Evolutionary conservation across 2,329 filamentous ascomycete species (phyloP), one percentile per base, ranked within the genome.

Genomic region (Arthrobotrys musiformis): DNA sequence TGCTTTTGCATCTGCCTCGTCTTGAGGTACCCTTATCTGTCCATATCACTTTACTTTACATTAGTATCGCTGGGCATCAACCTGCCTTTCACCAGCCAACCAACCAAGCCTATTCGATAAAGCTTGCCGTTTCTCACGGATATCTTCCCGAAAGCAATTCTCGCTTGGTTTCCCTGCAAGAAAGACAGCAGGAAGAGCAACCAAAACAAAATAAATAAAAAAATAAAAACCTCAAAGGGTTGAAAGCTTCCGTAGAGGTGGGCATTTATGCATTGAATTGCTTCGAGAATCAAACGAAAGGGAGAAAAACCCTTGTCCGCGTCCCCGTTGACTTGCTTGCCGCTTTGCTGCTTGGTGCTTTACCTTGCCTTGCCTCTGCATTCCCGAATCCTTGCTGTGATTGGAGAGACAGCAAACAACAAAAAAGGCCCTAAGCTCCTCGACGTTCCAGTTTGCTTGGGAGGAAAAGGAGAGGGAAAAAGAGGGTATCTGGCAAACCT

Each of bases 401-500:
- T 50, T 44, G 37, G 42, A n/a, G n/a, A n/a, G 44, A 56, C 28
- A 44, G 40, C 30, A 40, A 37, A 30, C n/a, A n/a, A 44, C 8
- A 15, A 22, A 24, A 52, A 54, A 42, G 52, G 56, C 54, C 17
- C 68, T 30, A 52, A 61, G 40, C 67, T 76, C 40, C 52, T 61
- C 68, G 63, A 76, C 72, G 64, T 69, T 61, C 70, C 69, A 15
- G 28, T 42, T 42, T 64, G 48, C 52, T 28, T 42, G 26, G 40
- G 44, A 33, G 19, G 30, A 50, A 44, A 52, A 30, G 63, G 40
- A 24, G 46, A 61, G 33, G 70, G 42, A 37, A 67, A 48, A 60
- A 35, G 33, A 46, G 40, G 40, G 30, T 63, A 62, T 68, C 72
- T 76, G 72, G 64, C 72, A 76, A 76, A 76, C 72, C 72, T 76